Conservation (phyloP, 116 monocot species). For the Zostera marina region DNA sequence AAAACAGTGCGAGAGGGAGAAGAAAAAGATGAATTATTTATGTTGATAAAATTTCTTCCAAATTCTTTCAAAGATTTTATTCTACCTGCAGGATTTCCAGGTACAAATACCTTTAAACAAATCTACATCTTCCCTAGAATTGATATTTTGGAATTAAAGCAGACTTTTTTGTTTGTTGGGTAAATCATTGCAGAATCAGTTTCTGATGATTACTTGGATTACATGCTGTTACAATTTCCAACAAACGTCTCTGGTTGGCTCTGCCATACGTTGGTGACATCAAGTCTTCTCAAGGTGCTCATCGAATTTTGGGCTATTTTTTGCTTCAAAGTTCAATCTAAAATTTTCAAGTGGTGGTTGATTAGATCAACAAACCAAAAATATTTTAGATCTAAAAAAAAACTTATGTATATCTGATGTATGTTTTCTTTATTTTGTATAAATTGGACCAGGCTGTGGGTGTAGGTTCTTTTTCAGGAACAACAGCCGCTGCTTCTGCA, state of each 20-base stretch:
- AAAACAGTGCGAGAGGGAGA: conserved; percentile 1
- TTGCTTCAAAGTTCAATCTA: not conserved
- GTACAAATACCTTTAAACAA: conserved; percentile 11
- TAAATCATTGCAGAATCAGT: conserved; percentile 46
- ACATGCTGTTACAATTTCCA: conserved; percentile 85
- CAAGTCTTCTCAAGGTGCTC: conserved; percentile 79
- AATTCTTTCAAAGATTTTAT: conserved; percentile 31
- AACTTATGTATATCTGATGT: not conserved
- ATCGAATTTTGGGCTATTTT: not conserved
- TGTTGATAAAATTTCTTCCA: conserved; percentile 18
- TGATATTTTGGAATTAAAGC: not conserved
- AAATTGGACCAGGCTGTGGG: conserved; percentile 70
- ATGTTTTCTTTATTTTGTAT: conserved; percentile 2
- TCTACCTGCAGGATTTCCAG: conserved; percentile 68
- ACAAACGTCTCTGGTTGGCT: conserved; percentile 97
- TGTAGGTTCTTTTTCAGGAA: conserved; percentile 59
- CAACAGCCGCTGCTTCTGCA: conserved; percentile 72
- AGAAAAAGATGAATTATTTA: not conserved
- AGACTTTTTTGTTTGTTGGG: not conserved
- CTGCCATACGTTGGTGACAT: conserved; percentile 89
- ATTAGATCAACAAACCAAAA: not conserved
- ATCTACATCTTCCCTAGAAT: not conserved
- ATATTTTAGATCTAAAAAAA: not conserved
- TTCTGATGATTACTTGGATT: conserved; percentile 91
- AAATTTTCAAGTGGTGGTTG: too few species aligned